Conservation (phyloP, 306 rosid genomes). For the Coriaria nepalensis region DNA sequence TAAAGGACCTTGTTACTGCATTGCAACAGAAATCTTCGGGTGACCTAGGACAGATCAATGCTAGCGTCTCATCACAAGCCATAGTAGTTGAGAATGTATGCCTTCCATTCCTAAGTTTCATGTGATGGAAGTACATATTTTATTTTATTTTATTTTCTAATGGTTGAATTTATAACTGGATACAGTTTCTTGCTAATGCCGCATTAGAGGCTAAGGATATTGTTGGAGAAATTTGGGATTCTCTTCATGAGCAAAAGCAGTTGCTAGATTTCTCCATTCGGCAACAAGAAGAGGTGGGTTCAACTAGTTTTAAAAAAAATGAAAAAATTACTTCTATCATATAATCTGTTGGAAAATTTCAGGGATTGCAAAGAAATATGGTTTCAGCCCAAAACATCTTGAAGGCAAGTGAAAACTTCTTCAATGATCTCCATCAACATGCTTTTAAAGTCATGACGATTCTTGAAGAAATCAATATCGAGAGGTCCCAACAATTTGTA, state of each 20-base stretch:
- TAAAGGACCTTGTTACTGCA: conserved; percentile 49
- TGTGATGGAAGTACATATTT: conserved; percentile 1
- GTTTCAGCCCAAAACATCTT: conserved; percentile 49
- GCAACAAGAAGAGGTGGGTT: conserved; percentile 63
- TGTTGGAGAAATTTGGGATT: conserved; percentile 38
- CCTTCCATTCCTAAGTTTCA: neutral
- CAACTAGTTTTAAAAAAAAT: too few species aligned
- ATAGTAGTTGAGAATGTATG: conserved; percentile 47
- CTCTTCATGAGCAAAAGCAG: conserved; percentile 67
- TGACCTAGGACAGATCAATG: conserved; percentile 52
- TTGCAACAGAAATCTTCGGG: conserved; percentile 55
- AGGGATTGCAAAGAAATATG: conserved; percentile 58
- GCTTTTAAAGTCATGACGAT: conserved; percentile 42
- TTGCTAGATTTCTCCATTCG: conserved; percentile 37
- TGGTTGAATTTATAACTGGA: conserved; percentile 6
- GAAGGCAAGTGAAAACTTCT: conserved; percentile 46
- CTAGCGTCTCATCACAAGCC: conserved; percentile 41
- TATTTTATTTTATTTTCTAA: conserved; percentile 1
- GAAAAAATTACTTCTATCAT: too few species aligned
- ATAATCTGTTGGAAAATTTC: conserved; percentile 11
- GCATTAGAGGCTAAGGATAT: conserved; percentile 60
- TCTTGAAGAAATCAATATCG: conserved; percentile 49
- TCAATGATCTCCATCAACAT: conserved; percentile 37
- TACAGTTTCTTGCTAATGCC: conserved; percentile 55
- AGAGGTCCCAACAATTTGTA: conserved; percentile 36